phyloP scores from a whole-genome alignment of 2,329 filamentous ascomycete genomes.

The Botrytis fragariae region DNA sequence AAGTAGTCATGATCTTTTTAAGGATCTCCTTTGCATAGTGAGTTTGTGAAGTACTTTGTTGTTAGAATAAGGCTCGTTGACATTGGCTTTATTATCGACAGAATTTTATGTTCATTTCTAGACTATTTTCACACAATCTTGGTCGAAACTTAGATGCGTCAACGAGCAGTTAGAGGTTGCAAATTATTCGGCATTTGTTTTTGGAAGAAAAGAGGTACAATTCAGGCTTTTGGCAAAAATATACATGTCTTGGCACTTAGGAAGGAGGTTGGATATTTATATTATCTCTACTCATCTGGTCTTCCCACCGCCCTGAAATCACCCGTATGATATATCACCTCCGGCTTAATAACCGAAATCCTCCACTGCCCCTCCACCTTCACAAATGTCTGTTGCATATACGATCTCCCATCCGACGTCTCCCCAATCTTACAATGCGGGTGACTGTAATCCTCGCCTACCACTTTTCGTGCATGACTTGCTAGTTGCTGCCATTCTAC shows the following conservation, averaged over 20 bases:
- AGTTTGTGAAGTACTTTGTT: neutral
- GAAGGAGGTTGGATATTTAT: neutral
- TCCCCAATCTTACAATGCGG: slow-evolving; percentile 29
- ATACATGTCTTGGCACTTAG: neutral
- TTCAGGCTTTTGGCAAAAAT: neutral
- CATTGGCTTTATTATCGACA: accelerated
- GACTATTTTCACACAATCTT: neutral
- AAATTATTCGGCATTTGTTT: no score
- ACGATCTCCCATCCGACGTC: slow-evolving; percentile 28
- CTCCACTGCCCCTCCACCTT: slow-evolving; percentile 26
- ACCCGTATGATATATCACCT: slow-evolving; percentile 29
- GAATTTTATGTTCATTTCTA: neutral
- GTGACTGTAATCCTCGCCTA: slow-evolving; percentile 25
- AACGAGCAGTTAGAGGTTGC: no score
- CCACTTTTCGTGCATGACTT: slow-evolving; percentile 28
- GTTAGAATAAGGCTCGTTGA: accelerated
- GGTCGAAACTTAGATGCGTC: neutral
- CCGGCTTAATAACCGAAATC: slow-evolving; percentile 25
- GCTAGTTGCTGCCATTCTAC: slow-evolving; percentile 35
- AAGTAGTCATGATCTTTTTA: no score
- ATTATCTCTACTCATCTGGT: slow-evolving; percentile 17
- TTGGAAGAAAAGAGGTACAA: neutral
- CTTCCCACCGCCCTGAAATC: slow-evolving; percentile 26
- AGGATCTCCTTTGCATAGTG: neutral
- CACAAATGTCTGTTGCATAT: slow-evolving; percentile 27